These are phyloP conservation scores for Trichoderma atrobrunneum DNA, from an alignment of 2,329 filamentous ascomycete species.

Conservation along the genomic window DNA sequence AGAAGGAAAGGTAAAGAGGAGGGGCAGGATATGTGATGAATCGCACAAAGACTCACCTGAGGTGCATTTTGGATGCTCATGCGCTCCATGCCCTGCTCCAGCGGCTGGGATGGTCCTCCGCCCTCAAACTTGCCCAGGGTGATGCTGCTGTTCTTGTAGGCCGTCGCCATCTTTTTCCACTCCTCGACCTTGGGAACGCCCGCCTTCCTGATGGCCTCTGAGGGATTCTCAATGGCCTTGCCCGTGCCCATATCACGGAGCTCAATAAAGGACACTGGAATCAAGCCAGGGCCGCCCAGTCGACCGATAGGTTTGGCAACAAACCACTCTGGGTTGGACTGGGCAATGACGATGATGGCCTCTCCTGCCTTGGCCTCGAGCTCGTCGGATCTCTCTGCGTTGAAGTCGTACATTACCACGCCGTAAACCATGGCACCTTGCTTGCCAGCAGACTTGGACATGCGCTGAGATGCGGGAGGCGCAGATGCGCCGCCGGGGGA, in stretches of 20 bases:
- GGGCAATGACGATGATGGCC: slow-evolving; percentile 96
- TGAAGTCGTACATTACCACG: slow-evolving; percentile 95
- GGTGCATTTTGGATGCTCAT: slow-evolving; percentile 62
- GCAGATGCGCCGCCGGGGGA: slow-evolving; percentile 16
- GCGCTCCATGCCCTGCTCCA: slow-evolving; percentile 71
- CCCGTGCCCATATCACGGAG: slow-evolving; percentile 92
- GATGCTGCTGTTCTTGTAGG: slow-evolving; percentile 99
- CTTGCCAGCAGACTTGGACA: slow-evolving; percentile 48
- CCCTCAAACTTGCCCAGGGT: slow-evolving; percentile 85
- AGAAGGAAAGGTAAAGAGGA: background rate
- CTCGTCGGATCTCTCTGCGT: slow-evolving; percentile 92
- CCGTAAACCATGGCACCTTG: slow-evolving; percentile 90
- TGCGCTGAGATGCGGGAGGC: slow-evolving; percentile 41
- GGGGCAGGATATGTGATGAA: background rate
- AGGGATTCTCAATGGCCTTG: slow-evolving; percentile 73
- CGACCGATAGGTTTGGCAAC: slow-evolving; percentile 98
- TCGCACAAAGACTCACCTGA: slow-evolving; percentile 26
- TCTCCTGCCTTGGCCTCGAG: slow-evolving; percentile 92
- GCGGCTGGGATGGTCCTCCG: slow-evolving; percentile 44
- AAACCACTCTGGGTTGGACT: slow-evolving; percentile 98
- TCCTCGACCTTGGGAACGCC: slow-evolving; percentile 95
- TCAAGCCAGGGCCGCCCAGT: slow-evolving; percentile 90
- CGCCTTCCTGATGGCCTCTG: slow-evolving; percentile 81
- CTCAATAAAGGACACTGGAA: slow-evolving; percentile 95
- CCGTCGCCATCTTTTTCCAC: slow-evolving; percentile 99